A percentile compares a stretch with the other conserved stretches of the same genome.
Evolutionary conservation across 208 protist genomes (phyloP).

Genomic region (Herpetomonas samuelpessoai): DNA sequence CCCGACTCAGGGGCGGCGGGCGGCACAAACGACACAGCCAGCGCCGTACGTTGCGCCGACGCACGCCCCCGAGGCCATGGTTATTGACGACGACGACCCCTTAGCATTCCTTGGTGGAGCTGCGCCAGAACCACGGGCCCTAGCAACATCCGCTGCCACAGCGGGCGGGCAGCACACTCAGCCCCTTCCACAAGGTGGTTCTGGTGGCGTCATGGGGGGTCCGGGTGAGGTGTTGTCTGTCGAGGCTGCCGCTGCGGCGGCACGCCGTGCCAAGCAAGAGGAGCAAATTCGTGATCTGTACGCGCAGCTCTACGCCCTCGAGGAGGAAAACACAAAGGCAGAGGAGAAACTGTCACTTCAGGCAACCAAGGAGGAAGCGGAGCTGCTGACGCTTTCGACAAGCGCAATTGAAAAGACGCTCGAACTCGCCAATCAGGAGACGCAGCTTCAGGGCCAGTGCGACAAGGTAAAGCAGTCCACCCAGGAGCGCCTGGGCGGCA

Average conservation of each 20-base stretch:
- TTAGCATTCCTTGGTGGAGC: constrained; percentile 14
- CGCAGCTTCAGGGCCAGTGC: constrained; percentile 1
- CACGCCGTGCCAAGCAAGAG: constrained; percentile 4
- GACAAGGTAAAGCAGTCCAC: constrained; percentile 4
- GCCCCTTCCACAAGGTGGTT: too few species aligned
- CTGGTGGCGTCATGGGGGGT: too few species aligned
- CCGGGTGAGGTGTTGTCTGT: too few species aligned
- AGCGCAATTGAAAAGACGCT: constrained; percentile 24
- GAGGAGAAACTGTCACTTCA: constrained; percentile 12
- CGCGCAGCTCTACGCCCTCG: constrained; percentile 25
- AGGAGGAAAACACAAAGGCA: constrained; percentile 16
- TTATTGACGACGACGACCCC: constrained; percentile 3
- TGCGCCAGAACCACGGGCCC: too few species aligned
- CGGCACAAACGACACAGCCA: too few species aligned
- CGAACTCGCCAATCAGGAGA: constrained; percentile 11
- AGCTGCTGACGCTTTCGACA: constrained; percentile 23
- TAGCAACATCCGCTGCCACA: too few species aligned
- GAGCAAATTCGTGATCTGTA: constrained; percentile 25
- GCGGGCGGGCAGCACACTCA: too few species aligned
- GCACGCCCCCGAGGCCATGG: neutral
- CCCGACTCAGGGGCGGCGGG: too few species aligned
- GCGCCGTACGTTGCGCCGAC: neutral
- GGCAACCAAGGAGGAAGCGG: constrained; percentile 24
- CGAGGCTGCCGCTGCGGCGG: neutral
- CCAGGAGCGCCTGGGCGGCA: constrained; percentile 13